Evolutionary conservation across 495 filamentous ascomycete species (phyloP).

Genomic region (Podospora anserina): DNA sequence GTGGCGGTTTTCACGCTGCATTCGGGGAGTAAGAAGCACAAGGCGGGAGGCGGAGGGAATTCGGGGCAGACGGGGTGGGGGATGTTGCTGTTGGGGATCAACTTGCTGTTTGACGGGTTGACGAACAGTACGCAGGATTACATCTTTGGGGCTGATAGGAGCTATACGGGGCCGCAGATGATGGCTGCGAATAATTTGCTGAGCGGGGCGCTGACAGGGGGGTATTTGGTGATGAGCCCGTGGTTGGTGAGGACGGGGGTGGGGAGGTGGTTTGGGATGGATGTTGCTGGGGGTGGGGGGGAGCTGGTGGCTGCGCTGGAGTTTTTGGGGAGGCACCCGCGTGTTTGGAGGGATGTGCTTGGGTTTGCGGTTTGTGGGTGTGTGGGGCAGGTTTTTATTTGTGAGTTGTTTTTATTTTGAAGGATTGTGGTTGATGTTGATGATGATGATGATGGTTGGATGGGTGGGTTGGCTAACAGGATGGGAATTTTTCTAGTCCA

Average conservation of each 20-base stretch:
- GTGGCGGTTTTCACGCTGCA: conserved; percentile 95
- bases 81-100: conserved; percentile 79
- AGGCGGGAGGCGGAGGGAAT: conserved; percentile 30
- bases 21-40: conserved; percentile 60
- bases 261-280: conserved; percentile 65
- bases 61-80: conserved; percentile 61
- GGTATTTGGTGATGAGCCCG: conserved; percentile 74
- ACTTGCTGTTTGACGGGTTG: conserved; percentile 90
- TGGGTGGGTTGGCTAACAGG: not conserved
- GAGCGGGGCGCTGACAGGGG: conserved; percentile 66
- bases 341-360: conserved; percentile 77
- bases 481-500: conserved; percentile 56
- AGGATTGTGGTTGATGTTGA: not conserved
- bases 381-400: conserved; percentile 94
- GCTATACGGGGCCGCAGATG: conserved; percentile 92
- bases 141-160: conserved; percentile 74
- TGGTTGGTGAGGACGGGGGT: conserved; percentile 65
- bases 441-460: not conserved
- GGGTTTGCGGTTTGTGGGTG: conserved; percentile 91
- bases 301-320: conserved; percentile 76
- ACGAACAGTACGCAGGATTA: conserved; percentile 97
- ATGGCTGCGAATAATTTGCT: conserved; percentile 98
- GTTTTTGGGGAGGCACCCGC: conserved; percentile 74
- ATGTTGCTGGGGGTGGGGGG: conserved; percentile 55
- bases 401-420: conserved; percentile 41